Evolutionary conservation across 305 asterid genomes (phyloP), one percentile per base, ranked within the genome.

Genomic region (Rubia occidens): DNA sequence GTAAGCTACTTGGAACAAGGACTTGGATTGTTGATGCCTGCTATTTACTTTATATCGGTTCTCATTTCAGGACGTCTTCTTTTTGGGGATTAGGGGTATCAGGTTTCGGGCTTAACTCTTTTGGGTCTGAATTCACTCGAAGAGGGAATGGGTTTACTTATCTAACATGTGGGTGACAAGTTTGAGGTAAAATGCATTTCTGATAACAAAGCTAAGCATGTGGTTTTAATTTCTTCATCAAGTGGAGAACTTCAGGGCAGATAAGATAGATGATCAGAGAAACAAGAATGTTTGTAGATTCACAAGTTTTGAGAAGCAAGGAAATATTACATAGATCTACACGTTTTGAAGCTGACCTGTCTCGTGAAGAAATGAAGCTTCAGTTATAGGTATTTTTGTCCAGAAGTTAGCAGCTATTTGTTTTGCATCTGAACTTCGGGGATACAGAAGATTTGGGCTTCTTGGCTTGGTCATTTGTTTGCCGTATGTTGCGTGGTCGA

Each of bases 1-100:
- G 58, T 51, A 51, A 51, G 58, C 21, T 51, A 51, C 58, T 51
- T 51, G 15, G 58, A 51, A 51, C 54, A 47, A 47, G 54, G 54
- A 47, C 58, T 49, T 14, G 53, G 53, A 45, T 47, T 47, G 21
- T 51, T 51, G 58, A 51, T 51, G 9, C 21, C 58, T 51, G 20
- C 58, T 51, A 20, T 51, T 17, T 17, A 51, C 58, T 20, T 51
- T 51, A 20, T 47, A n/a, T 51, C 56, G 58, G 17, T 17, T 17
- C 58, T 51, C 58, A 20, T 17, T 17, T 51, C 15, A 17, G 58
- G 21, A 13, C 8, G 21, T 15, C 3, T 11, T 49, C 20, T 14
- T 49, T 49, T 44, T 47, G 2, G 55, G 20, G 55, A 18, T n/a
- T 17, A 49, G 55, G 54, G 17, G 53, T 15, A 17, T 18, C 6